These are phyloP conservation scores for Calonectria pauciramosa DNA, from an alignment of 2,329 filamentous ascomycete genomes.

Conservation along the genomic window DNA sequence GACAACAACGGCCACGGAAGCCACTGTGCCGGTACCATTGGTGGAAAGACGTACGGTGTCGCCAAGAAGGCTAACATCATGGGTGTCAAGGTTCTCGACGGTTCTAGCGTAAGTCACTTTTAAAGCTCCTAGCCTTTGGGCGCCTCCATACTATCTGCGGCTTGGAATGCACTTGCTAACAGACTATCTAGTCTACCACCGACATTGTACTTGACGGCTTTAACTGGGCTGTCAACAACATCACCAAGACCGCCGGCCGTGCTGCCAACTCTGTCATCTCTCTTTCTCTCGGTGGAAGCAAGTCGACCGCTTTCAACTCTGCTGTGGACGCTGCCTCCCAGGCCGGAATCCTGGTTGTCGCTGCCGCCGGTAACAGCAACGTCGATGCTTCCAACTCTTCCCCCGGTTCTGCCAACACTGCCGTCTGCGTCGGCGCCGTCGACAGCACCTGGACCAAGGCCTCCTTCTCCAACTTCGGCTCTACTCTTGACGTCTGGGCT, in stretches of 20 bases:
- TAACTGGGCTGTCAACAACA: conserved; percentile 59
- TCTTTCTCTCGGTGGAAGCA: conserved; percentile 67
- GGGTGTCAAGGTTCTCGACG: conserved; percentile 61
- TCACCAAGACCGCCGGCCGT: conserved; percentile 53
- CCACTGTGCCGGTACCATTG: conserved; percentile 62
- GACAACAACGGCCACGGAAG: conserved; percentile 62
- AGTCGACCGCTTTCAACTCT: conserved; percentile 62
- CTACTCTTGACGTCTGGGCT: conserved; percentile 63
- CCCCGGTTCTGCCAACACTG: conserved; percentile 61
- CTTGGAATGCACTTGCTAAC: background rate
- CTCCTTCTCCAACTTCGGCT: conserved; percentile 65
- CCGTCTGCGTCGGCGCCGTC: conserved; percentile 68
- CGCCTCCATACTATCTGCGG: background rate
- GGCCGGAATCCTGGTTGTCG: conserved; percentile 64
- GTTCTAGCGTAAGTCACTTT: conserved; percentile 27
- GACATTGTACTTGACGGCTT: conserved; percentile 49
- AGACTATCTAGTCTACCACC: conserved; percentile 35
- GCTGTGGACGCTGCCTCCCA: conserved; percentile 62
- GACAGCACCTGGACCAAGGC: conserved; percentile 55
- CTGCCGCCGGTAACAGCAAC: conserved; percentile 68
- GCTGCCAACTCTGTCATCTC: conserved; percentile 62
- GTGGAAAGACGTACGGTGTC: conserved; percentile 59
- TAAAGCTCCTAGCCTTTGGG: background rate
- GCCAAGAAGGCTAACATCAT: conserved; percentile 59
- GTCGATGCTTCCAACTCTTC: conserved; percentile 57